Base-by-base conservation (phyloP, 805 yeast species). In the Torulaspora maleeae region DNA sequence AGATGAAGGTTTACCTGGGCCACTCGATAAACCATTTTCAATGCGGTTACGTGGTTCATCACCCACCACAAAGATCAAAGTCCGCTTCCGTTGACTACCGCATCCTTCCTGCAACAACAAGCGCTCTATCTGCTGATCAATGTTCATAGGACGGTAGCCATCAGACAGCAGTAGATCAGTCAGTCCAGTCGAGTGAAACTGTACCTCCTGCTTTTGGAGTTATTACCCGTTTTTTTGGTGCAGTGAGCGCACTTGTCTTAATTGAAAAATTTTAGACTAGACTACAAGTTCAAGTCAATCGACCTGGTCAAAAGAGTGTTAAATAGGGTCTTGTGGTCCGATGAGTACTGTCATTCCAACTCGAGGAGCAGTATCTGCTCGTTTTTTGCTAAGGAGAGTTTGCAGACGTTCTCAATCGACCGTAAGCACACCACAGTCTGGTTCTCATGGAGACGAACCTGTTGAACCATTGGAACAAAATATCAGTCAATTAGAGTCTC, bases 21-120 rank as follows among this genome's bases (percentile, higher is more conserved):
- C 38, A 27, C 55, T 45, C 9, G 19, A 41, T 3, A 56, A 36
- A 7, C 45, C 52, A 3, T 49, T 39, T 41, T 63, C 66, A 16
- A 63, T 54, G 32, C 48, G 45, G 4, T 25, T 24, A 32, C 67
- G 47, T n/a, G 66, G 53, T 8, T 47, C 36, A 17, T 47, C 55
- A 9, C 64, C 64, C 20, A 63, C 43, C 1, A 54, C 60, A 45
- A 63, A 57, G n/a, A 62, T 53, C 35, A 62, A 38, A 1, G 54
- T 52, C 29, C 45, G 22, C 37, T 40, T 30, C 22, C 47, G 28
- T 42, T 44, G 22, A 10, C 32, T 13, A 24, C 32, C 36, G 24
- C 38, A 15, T 24, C 40, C 41, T 15, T 36, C 41, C 8, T 36
- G 47, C 10, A 27, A 29, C 7, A 55, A 30, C 20, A 57, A 33